A percentile compares a stretch with the other conserved stretches of the same genome.
Evolutionary conservation across 148 eudicot genomes (phyloP).

Genomic region (Polygonum aviculare): DNA sequence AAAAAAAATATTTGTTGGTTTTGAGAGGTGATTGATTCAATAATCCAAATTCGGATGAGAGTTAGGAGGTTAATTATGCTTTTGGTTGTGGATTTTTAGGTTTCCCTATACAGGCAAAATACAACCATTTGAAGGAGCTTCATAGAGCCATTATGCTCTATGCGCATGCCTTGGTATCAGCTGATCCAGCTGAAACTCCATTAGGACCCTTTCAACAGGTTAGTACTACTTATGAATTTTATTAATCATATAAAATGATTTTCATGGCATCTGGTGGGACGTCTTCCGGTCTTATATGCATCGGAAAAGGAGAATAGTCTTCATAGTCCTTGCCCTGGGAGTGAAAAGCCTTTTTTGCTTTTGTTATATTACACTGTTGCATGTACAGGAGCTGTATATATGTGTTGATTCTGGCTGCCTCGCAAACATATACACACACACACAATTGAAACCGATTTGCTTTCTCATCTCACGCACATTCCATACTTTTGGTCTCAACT

Average conservation of each 20-base stretch:
- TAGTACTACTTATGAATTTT: background rate
- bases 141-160: constrained; percentile 70
- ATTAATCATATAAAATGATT: background rate
- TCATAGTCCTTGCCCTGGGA: too few species aligned
- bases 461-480: too few species aligned
- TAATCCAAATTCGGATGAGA: too few species aligned
- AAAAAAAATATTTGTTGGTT: too few species aligned
- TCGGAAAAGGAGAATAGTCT: constrained; percentile 51
- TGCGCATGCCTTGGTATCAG: constrained; percentile 63
- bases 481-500: too few species aligned
- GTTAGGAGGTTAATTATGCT: background rate
- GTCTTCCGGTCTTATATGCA: too few species aligned
- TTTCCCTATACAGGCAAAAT: constrained; percentile 70
- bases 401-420: background rate
- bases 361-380: background rate
- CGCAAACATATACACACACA: too few species aligned
- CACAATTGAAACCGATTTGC: too few species aligned
- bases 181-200: constrained; percentile 63
- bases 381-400: background rate
- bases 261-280: too few species aligned
- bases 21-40: too few species aligned
- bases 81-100: constrained; percentile 29
- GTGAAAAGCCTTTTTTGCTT: background rate
- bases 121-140: constrained; percentile 71
- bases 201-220: constrained; percentile 79